phyloP scores from a whole-genome alignment of 1,139 yeast genomes.

The Debaryomycetaceae sp. region DNA sequence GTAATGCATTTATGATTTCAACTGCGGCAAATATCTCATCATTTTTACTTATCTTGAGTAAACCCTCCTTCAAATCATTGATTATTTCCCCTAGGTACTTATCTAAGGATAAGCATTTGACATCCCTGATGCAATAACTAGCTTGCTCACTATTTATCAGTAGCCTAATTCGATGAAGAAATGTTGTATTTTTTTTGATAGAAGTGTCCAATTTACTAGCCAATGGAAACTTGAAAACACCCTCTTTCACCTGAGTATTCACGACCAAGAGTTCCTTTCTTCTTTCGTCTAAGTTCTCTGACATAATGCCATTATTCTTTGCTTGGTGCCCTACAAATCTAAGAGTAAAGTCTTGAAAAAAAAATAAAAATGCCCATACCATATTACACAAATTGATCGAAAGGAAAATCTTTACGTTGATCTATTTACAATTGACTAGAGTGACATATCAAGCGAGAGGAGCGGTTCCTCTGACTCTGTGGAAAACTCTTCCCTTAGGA shows the following conservation, averaged over 20 bases:
- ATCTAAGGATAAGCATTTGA: conserved; percentile 60
- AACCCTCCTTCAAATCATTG: conserved; percentile 61
- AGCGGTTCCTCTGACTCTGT: conserved; percentile 40
- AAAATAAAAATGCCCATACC: neutral
- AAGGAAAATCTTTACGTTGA: too few species aligned
- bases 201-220: conserved; percentile 62
- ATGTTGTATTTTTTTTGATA: conserved; percentile 79
- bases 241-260: conserved; percentile 56
- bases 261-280: conserved; percentile 29
- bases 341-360: neutral
- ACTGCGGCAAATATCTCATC: conserved; percentile 64
- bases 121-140: conserved; percentile 53
- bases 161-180: conserved; percentile 65
- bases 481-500: conserved; percentile 70
- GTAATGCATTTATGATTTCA: conserved; percentile 69
- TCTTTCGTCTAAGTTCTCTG: conserved; percentile 8
- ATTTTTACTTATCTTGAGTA: conserved; percentile 49
- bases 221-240: conserved; percentile 25
- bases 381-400: neutral
- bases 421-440: neutral
- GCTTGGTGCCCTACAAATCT: neutral
- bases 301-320: conserved; percentile 2
- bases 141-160: conserved; percentile 44
- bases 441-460: conserved; percentile 15
- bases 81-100: conserved; percentile 76